Percentiles rank a stretch among this genome's conserved stretches.
Conservation (phyloP, 31 red algal species). For the Bonnemaisonia californica region DNA sequence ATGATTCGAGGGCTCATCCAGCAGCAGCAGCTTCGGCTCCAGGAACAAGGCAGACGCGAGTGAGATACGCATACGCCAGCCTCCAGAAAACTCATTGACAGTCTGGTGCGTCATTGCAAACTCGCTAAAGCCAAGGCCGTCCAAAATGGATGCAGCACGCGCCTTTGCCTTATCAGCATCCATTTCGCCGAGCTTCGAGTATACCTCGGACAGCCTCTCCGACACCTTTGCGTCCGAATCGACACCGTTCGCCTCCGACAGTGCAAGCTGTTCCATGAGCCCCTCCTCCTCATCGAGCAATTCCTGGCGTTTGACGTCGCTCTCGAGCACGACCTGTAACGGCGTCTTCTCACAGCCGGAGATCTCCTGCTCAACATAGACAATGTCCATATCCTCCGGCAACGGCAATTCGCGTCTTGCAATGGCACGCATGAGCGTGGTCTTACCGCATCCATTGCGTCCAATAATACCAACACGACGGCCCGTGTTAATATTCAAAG, state of each 20-base stretch:
- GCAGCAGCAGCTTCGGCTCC: slow-evolving; percentile 86
- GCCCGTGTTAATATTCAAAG: slow-evolving; percentile 64
- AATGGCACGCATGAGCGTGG: slow-evolving; percentile 89
- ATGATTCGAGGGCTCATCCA: slow-evolving; percentile 98
- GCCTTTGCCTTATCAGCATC: slow-evolving; percentile 82
- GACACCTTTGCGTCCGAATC: slow-evolving; percentile 39
- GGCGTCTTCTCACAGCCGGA: slow-evolving; percentile 76
- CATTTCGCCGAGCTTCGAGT: slow-evolving; percentile 74
- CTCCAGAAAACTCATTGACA: slow-evolving; percentile 86
- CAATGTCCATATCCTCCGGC: slow-evolving; percentile 79
- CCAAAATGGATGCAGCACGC: slow-evolving; percentile 69
- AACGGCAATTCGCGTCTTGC: slow-evolving; percentile 73
- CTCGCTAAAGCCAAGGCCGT: slow-evolving; percentile 81
- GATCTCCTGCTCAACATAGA: slow-evolving; percentile 93
- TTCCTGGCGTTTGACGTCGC: slow-evolving; percentile 66
- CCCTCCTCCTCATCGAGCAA: slow-evolving; percentile 78
- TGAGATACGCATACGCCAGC: slow-evolving; percentile 97
- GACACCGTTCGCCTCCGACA: slow-evolving; percentile 24
- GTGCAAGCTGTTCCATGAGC: slow-evolving; percentile 30
- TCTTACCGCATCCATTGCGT: slow-evolving; percentile 94
- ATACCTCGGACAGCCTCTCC: slow-evolving; percentile 67
- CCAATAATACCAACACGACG: slow-evolving; percentile 88
- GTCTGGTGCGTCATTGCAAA: slow-evolving; percentile 65
- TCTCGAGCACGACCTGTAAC: slow-evolving; percentile 77
- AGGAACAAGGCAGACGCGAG: slow-evolving; percentile 89